A percentile compares a stretch with the other conserved stretches of the same genome.
Conservation (phyloP, 441 rosid species). For the Erysimum cheiri region DNA sequence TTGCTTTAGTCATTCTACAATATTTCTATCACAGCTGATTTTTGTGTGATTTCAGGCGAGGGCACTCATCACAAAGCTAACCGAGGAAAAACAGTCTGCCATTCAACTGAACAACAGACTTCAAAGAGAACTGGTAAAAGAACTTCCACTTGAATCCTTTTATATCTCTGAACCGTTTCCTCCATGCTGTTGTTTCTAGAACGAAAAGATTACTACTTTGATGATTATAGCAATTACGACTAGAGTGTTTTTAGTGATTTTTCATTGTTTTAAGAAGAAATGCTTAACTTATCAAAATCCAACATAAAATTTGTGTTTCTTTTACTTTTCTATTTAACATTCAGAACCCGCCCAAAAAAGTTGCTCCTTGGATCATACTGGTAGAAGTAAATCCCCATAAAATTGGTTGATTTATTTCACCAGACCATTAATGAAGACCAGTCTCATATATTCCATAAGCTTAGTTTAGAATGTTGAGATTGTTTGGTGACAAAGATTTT, state of each 20-base stretch:
- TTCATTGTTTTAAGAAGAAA: conserved; percentile 3
- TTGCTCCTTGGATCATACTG: conserved; percentile 1
- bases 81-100: conserved; percentile 67
- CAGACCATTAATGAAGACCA: neutral
- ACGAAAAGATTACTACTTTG: conserved; percentile 6
- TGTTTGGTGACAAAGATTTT: conserved; percentile 17
- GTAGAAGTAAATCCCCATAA: neutral
- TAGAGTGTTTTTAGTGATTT: neutral
- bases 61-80: conserved; percentile 65
- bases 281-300: neutral
- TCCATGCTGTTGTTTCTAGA: conserved; percentile 3
- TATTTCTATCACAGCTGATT: conserved; percentile 1
- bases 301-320: too few relatives aligned
- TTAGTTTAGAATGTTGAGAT: neutral
- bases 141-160: conserved; percentile 15
- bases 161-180: neutral
- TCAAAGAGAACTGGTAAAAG: conserved; percentile 75
- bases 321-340: too few relatives aligned
- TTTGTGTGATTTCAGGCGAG: conserved; percentile 57
- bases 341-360: too few relatives aligned
- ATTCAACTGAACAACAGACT: conserved; percentile 65
- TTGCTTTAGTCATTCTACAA: neutral
- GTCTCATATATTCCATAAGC: neutral
- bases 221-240: neutral
- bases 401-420: neutral